Percentiles rank a stretch among this genome's conserved stretches.
phyloP scores from a whole-genome alignment of 2,329 filamentous ascomycete genomes.

The Hymenoscyphus salicellus region DNA sequence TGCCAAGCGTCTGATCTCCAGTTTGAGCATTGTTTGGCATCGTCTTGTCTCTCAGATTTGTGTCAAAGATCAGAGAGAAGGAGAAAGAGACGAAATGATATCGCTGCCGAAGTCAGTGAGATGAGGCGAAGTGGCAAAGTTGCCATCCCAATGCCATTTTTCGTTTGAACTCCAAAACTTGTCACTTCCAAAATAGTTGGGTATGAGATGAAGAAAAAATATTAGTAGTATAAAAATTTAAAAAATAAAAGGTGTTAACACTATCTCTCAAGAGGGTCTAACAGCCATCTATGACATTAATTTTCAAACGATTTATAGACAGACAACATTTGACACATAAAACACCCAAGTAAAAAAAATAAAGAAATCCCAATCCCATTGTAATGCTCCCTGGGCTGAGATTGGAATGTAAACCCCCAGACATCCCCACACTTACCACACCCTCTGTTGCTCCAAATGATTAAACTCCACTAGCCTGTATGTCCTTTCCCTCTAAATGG shows the following conservation, averaged over 20 bases:
- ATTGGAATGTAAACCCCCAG: conserved; percentile 17
- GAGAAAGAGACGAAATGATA: neutral
- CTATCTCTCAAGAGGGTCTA: neutral
- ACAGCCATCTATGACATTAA: conserved; percentile 18
- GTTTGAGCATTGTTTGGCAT: conserved; percentile 4
- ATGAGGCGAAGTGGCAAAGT: too few species aligned
- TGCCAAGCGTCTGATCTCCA: neutral
- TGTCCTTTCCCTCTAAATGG: conserved; percentile 11
- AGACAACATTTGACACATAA: conserved; percentile 20
- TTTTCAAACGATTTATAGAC: conserved; percentile 22
- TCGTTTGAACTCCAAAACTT: neutral
- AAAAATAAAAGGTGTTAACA: neutral
- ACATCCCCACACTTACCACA: conserved; percentile 15
- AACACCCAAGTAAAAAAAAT: conserved; percentile 1
- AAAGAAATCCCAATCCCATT: conserved; percentile 16
- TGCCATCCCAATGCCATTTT: neutral
- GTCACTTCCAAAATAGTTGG: neutral
- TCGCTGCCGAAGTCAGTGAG: neutral
- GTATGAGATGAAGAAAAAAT: neutral
- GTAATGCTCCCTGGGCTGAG: conserved; percentile 9
- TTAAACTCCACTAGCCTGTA: conserved; percentile 13
- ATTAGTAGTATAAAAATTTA: neutral
- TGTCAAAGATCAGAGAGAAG: neutral
- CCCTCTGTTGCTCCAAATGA: conserved; percentile 15
- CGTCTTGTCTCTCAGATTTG: neutral